A percentile compares a stretch with the other conserved stretches of the same genome.
These are phyloP conservation scores for Coccomyxa sp. DNA, from an alignment of 139 green algal species.

Conservation along the genomic window DNA sequence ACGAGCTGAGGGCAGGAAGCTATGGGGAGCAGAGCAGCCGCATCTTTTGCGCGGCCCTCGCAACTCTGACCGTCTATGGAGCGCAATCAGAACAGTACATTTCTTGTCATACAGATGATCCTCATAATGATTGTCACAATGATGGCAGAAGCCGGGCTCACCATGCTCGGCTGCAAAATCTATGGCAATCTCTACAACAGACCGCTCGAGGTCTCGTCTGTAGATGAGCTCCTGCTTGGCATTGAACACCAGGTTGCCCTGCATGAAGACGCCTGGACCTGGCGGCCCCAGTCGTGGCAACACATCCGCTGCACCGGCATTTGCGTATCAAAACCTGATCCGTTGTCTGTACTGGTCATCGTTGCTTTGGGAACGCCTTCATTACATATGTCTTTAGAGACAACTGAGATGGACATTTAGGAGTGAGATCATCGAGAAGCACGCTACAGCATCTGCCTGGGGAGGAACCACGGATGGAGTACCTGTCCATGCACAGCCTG, in stretches of 20 bases:
- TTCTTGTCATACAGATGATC: too few species aligned
- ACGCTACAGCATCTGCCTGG: slow-evolving; percentile 39
- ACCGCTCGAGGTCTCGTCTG: slow-evolving; percentile 34
- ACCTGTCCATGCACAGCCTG: slow-evolving; percentile 38
- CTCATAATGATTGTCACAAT: too few species aligned
- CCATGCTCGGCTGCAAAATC: slow-evolving; percentile 41
- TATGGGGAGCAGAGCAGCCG: too few species aligned
- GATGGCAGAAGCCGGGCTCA: slow-evolving; percentile 6
- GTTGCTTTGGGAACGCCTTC: too few species aligned
- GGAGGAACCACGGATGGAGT: slow-evolving; percentile 40
- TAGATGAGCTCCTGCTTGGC: slow-evolving; percentile 41
- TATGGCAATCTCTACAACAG: slow-evolving; percentile 45
- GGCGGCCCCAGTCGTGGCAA: slow-evolving; percentile 19
- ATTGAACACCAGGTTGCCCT: slow-evolving; percentile 63
- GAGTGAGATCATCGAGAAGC: too few species aligned
- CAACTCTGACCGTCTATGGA: too few species aligned
- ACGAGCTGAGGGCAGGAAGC: too few species aligned
- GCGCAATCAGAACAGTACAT: too few species aligned
- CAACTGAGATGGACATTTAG: too few species aligned
- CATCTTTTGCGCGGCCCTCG: too few species aligned
- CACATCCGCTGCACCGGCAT: background rate
- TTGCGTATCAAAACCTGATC: background rate
- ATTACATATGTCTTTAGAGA: too few species aligned
- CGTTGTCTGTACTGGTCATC: too few species aligned
- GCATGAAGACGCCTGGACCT: slow-evolving; percentile 26